A percentile compares a stretch with the other conserved stretches of the same genome.
Evolutionary conservation across 306 rosid genomes (phyloP).

Genomic region (Citrullus amarus): DNA sequence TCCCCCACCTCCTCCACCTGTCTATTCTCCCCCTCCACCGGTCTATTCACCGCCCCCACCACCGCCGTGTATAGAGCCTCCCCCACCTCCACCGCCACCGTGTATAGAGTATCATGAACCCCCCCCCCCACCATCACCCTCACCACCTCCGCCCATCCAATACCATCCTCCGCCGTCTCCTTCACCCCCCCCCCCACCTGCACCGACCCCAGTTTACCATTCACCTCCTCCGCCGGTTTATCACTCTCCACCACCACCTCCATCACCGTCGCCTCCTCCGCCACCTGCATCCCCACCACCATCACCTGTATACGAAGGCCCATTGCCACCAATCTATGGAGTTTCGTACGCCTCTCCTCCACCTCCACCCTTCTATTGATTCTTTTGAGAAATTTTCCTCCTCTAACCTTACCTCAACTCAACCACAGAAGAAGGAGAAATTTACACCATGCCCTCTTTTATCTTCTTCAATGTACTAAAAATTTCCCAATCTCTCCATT

Average conservation of each 20-base stretch:
- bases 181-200: slow-evolving; percentile 17
- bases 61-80: slow-evolving; percentile 22
- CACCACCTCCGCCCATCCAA: slow-evolving; percentile 18
- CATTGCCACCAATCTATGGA: slow-evolving; percentile 76
- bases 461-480: slow-evolving; percentile 17
- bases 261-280: slow-evolving; percentile 13
- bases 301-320: slow-evolving; percentile 86
- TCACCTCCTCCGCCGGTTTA: slow-evolving; percentile 25
- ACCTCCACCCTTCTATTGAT: slow-evolving; percentile 93
- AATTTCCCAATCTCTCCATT: slow-evolving; percentile 6
- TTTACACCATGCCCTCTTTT: slow-evolving; percentile 25
- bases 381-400: slow-evolving; percentile 70
- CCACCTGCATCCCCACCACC: slow-evolving; percentile 30
- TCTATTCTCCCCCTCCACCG: slow-evolving; percentile 22
- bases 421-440: slow-evolving; percentile 12
- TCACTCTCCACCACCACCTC: slow-evolving; percentile 23
- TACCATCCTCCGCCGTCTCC: slow-evolving; percentile 10
- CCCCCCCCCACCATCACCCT: slow-evolving; percentile 30
- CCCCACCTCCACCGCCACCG: slow-evolving; percentile 43
- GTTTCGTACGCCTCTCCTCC: slow-evolving; percentile 89
- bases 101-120: slow-evolving; percentile 20
- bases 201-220: slow-evolving; percentile 15
- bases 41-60: slow-evolving; percentile 27
- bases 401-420: slow-evolving; percentile 41
- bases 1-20: slow-evolving; percentile 34